Base-by-base conservation (phyloP, 2,329 filamentous ascomycete species). In the Coniochaeta ligniaria region DNA sequence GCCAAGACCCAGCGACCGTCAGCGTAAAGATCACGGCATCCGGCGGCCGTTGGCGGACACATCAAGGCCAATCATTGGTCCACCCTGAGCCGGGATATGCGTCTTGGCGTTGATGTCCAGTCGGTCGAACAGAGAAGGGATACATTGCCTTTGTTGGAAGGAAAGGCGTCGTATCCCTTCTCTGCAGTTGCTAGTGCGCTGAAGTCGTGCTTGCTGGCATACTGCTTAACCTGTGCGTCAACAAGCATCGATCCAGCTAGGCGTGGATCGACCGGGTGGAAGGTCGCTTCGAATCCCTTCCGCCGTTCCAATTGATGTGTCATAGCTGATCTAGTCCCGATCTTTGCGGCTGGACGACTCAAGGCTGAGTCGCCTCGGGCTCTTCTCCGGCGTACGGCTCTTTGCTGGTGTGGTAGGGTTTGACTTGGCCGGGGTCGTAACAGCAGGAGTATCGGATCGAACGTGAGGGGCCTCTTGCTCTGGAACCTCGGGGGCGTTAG, bases 91-190 rank as follows among this genome's bases (percentile, higher is more conserved):
- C 3, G 95, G 95, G 60, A 99, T 93, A 64, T 96, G 91, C 0
- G 95, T 98, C 82, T 99, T 99, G 43, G 95, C 95, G 67, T 96
- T 96, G 76, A 98, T 96, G 14, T 95, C 95, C 1, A 99, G 85
- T 22, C 93, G 90, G 73, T 99, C 95, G 69, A 98, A 99, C 68
- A n/a, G n/a, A n/a, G n/a, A n/a, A 99, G 86, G 60, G 95, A 91
- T 63, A 99, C 85, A 67, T 99, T 95, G 67, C 95, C 95, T 80
- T 99, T 99, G 78, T 96, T 96, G 59, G 92, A 97, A 0, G 95
- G 94, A 9, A 99, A 93, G 5, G 95, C 95, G 65, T 99, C 92
- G 71, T 97, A 96, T 12, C 95, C 95, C 76, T 98, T 94, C 70
- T 96, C 92, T 0, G 95, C 98, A 0, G 95, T 98, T 6, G 95